Conservation (phyloP, 148 eudicot genomes). For the Nepenthes mirabilis region DNA sequence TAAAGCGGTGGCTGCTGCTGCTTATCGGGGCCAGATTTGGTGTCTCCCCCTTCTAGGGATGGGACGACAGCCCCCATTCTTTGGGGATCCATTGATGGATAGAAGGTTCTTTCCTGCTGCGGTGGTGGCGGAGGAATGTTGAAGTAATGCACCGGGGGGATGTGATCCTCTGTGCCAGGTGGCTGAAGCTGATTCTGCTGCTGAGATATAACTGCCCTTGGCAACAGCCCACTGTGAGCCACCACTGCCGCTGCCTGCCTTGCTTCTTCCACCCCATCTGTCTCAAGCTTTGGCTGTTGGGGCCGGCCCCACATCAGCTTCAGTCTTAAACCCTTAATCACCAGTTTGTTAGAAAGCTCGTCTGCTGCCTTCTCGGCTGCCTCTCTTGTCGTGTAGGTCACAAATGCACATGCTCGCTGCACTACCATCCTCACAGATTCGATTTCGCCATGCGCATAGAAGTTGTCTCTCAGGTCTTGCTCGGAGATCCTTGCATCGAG, state of each 20-base stretch:
- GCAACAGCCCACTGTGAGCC: conserved; percentile 86
- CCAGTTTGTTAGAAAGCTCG: conserved; percentile 89
- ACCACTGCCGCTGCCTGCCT: conserved; percentile 43
- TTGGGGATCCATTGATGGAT: conserved; percentile 98
- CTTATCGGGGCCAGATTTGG: conserved; percentile 29
- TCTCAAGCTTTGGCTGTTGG: conserved; percentile 66
- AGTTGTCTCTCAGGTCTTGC: conserved; percentile 84
- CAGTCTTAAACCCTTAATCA: conserved; percentile 72
- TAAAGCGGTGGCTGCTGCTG: conserved; percentile 21
- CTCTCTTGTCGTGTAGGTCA: conserved; percentile 89
- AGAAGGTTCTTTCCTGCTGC: conserved; percentile 57
- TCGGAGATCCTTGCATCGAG: conserved; percentile 72
- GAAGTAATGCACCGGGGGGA: conserved; percentile 55
- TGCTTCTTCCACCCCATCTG: conserved; percentile 41
- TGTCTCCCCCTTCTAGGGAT: conserved; percentile 68
- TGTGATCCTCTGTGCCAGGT: conserved; percentile 53
- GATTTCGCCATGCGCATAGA: conserved; percentile 93
- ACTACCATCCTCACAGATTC: conserved; percentile 83
- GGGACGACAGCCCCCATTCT: conserved; percentile 83
- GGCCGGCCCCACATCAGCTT: conserved; percentile 97
- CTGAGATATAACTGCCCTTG: conserved; percentile 85
- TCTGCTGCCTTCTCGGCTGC: conserved; percentile 96
- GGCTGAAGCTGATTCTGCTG: conserved; percentile 65
- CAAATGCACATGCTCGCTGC: conserved; percentile 86
- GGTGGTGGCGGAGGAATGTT: conserved; percentile 64